Base-by-base conservation (phyloP, 2,329 filamentous ascomycete genomes). In the Cordyceps cicadae region DNA sequence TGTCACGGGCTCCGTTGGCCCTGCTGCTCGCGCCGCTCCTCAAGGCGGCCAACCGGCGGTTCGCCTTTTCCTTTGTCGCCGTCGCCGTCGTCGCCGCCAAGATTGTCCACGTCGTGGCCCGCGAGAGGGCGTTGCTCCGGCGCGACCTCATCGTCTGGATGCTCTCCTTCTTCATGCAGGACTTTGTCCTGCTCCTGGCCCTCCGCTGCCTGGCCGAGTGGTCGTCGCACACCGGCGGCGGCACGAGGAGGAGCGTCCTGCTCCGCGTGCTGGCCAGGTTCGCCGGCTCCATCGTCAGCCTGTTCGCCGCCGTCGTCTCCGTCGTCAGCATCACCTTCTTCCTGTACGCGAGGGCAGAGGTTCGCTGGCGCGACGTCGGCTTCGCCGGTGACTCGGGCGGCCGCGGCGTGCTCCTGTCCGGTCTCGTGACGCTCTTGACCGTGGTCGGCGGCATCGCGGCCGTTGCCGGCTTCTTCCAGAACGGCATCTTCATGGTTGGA, bases 311-410 rank as follows among this genome's bases (percentile, higher is more conserved):
- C 2, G 2, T 48, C 5, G 24, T 61, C 8, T 61, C 54, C 1
- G 51, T 57, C 15, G 62, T 68, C 41, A 67, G 61, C 57, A 66
- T 73, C 2, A 68, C 71, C 3, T 74, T 74, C 49, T 74, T 72
- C 60, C 57, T 64, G 9, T 67, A 72, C 11, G 66, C 67, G 6
- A 66, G 66, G 17, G 66, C 68, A 0, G 69, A 70, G 53, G 66
- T 70, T 19, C 68, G 69, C 45, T 70, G 69, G 69, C 66, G 67
- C 15, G 70, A 70, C 52, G 64, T 68, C 19, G 66, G 62, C 3
- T 59, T 70, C 46, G 69, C 68, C 0, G 54, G 63, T 5, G 67
- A 69, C 49, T 63, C 68, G 7, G 63, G 64, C 17, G 68, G 66
- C 3, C 67, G 67, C 24, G 63, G 62, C 14, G 62, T 70, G 50